Evolutionary conservation across 1,139 yeast species (phyloP).

Genomic region (Zygosaccharomyces pseudobailii): DNA sequence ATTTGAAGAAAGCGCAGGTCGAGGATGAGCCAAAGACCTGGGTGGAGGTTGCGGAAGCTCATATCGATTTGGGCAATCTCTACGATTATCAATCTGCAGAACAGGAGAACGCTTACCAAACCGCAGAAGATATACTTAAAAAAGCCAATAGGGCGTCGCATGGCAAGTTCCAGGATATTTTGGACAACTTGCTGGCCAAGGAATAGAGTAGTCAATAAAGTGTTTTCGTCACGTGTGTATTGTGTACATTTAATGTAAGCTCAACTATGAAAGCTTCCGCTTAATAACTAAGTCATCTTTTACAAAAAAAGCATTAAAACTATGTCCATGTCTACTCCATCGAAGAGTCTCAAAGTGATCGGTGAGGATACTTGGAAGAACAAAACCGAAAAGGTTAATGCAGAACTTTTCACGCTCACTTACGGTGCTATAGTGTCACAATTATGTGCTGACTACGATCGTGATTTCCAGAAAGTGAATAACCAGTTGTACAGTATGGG

Average conservation of each 20-base stretch:
- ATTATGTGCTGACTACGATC: slow-evolving; percentile 73
- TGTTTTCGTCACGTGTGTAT: not conserved
- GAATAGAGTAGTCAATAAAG: slow-evolving; percentile 1
- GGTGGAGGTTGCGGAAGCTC: slow-evolving; percentile 82
- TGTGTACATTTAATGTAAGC: not conserved
- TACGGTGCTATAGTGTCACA: slow-evolving; percentile 96
- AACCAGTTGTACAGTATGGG: slow-evolving; percentile 89
- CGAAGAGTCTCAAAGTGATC: slow-evolving; percentile 40
- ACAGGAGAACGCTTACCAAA: slow-evolving; percentile 58
- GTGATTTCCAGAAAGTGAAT: slow-evolving; percentile 75
- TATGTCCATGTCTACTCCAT: slow-evolving; percentile 6
- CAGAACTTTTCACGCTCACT: slow-evolving; percentile 86
- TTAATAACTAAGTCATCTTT: not conserved
- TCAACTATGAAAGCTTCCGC: not conserved
- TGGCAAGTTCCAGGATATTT: slow-evolving; percentile 61
- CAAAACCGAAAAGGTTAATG: slow-evolving; percentile 81
- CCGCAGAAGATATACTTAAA: slow-evolving; percentile 59
- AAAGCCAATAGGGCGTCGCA: slow-evolving; percentile 73
- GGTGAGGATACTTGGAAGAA: slow-evolving; percentile 95
- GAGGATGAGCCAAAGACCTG: slow-evolving; percentile 75
- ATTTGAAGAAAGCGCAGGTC: slow-evolving; percentile 55
- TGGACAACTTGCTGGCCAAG: slow-evolving; percentile 36
- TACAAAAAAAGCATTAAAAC: not conserved
- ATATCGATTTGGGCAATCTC: slow-evolving; percentile 72
- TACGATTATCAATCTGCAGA: slow-evolving; percentile 57